Base-by-base conservation (phyloP, 176 grass and related monocot genomes). In the Triticum turgidum region DNA sequence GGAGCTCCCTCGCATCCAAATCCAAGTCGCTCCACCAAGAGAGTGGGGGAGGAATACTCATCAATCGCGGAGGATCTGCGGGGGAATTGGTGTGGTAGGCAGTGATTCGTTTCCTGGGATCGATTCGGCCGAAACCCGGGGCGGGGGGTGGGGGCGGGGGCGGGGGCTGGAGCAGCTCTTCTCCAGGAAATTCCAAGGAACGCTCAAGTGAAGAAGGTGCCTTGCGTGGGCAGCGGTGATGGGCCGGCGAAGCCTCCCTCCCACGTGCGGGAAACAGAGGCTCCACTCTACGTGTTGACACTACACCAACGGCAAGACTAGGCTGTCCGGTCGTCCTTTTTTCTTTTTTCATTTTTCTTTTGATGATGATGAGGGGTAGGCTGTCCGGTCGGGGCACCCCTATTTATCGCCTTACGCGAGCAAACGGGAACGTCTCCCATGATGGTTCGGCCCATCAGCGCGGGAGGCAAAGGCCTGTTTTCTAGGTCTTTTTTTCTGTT, bases 1-100 rank as follows among this genome's bases (percentile, higher is more conserved):
- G 65, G 73, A 86, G 73, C 84, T 90, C 75, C 67, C 75, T 80
- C 67, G 85, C 85, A 87, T 87, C 75, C 85, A 90, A 79, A 84
- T 87, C 75, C 85, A 90, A 79, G n/a, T 86, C 10, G 71, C 78
- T 62, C 83, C 79, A 32, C 79, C 79, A 32, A 73, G 79, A 56
- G 27, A 56, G 39, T 66, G 32, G 42, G 68, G 17, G 67, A 90
- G 38, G 76, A 90, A 83, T 90, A 90, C 84, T 86, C 89, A 90
- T 90, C 73, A 86, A 90, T 78, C 67, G 84, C 56, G 13, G 65
- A 69, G 80, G 65, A 42, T 45, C 37, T 54, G 79, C 72, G 54
- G 84, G n/a, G 22, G 65, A 41, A 41, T 65, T 59, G 35, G 2
- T 4, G 27, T 12, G 6, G 52, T 10, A 10, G 49, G 47, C 30